Base-by-base conservation (phyloP, 768 basidiomycete species). In the Wakefieldia striispora region DNA sequence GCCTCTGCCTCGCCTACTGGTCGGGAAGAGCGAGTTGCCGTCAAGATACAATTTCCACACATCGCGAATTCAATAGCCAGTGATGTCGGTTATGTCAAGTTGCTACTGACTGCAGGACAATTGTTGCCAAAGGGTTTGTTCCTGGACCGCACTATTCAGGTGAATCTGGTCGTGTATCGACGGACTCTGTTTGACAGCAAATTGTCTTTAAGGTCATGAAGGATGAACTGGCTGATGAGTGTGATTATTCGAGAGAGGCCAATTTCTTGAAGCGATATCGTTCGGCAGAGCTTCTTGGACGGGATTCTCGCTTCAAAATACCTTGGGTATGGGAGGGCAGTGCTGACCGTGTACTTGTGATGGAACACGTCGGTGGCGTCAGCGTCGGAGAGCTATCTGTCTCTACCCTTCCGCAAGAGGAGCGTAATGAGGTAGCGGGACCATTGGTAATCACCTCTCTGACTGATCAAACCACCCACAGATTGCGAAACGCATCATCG, bases 1-100 rank as follows among this genome's bases (percentile, higher is more conserved):
- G 67, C 81, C 0, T 56, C 69, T 13, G 64, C 68, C 21, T 81
- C 80, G 4, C 80, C 83, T 3, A 84, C 82, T 7, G 78, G 79
- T 16, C 66, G 57, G 37, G 72, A 78, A 1, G 82, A 78, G 50
- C 74, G 69, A 5, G 86, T 89, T 23, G 89, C 89, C 0, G 82
- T 90, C 6, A 97, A 99, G 67, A 78, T 98, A 17, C 97, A 99
- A 62, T 99, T 98, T 67, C 97, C 97, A 0, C 90, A 91, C 58
- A 90, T 99, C 41, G 82, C 77, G 9, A 75, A 84, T 37, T 94
- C 91, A 3, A 95, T 99, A 53, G 76, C 82, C 47, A 92, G 86
- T 38, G 97, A 99, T 64, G 66, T 98, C 13, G 78, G 86, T 24
- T 95, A 95, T 62, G 78, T 97, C 52, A 87, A 86, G 52, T 67